Base-by-base conservation (phyloP, 1,284 basidiomycete genomes). In the Cutaneotrichosporon sp. region DNA sequence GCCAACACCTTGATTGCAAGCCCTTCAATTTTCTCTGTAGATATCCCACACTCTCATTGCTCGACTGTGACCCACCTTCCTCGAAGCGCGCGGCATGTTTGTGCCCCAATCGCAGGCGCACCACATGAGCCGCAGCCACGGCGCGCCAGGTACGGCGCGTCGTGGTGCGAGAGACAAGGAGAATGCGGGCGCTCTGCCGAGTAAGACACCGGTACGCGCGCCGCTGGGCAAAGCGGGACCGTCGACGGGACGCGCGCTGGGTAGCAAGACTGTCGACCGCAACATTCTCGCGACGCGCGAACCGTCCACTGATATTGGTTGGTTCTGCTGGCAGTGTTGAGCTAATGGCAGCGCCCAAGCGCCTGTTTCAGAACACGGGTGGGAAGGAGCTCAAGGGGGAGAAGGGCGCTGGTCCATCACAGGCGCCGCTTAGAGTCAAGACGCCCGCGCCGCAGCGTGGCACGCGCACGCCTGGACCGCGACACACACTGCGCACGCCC, bases 301-400 rank as follows among this genome's bases (percentile, higher is more conserved):
- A 33, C 54, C 57, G 14, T 17, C 30, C 10, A 55, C 55, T 4
- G 59, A 60, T 23, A 60, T 60, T 35, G 53, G 53, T 58, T 23
- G 1, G 53, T 49, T n/a, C 10, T 18, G 5, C 9, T 14, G 17
- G 4, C 4, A 33, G 17, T 10, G 22, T 30, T 5, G 9, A 5
- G 46, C 49, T 52, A 30, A 50, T 44, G 26, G n/a, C 39, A 58
- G 56, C 51, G 17, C 59, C 59, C 4, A 60, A 60, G 48, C 49
- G 55, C 1, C 38, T 60, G 13, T 60, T 60, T 44, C 52, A 56
- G 44, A 44, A 48, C 30, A 30, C 45, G 22, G 30, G 34, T 17
- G n/a, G 23, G 23, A 30, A 33, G 14, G 26, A 30, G 26, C 26
- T 30, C 7, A 30, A 30, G 10, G 26, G 26, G 26, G 26, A 30